These are phyloP conservation scores for Jamesozyma gamospora DNA, from an alignment of 805 yeast species.

Conservation along the genomic window DNA sequence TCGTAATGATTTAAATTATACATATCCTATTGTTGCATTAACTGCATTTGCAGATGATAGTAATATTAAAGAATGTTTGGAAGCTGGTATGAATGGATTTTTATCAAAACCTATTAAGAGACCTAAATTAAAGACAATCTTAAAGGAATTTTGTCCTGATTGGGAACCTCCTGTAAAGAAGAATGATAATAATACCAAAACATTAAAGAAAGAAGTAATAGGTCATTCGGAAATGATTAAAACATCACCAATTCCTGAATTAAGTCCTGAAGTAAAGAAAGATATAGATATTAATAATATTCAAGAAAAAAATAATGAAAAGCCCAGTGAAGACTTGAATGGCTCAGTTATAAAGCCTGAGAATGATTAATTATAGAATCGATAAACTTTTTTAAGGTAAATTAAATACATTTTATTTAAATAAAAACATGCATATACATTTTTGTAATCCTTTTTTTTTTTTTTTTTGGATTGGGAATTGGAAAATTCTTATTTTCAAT, in stretches of 20 bases:
- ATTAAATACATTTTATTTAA: no score
- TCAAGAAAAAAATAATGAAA: neutral
- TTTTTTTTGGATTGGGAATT: no score
- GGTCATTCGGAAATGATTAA: no score
- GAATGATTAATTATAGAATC: no score
- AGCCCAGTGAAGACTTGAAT: neutral
- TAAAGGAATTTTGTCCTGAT: slow-evolving; percentile 26
- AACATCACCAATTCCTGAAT: no score
- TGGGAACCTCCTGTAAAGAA: slow-evolving; percentile 4
- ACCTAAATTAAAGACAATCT: slow-evolving; percentile 50
- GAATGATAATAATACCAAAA: neutral
- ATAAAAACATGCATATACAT: no score
- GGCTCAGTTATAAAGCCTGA: no score
- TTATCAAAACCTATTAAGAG: slow-evolving; percentile 81
- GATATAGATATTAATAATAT: neutral
- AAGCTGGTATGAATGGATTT: slow-evolving; percentile 90
- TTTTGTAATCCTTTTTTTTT: no score
- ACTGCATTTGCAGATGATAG: slow-evolving; percentile 94
- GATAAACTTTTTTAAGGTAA: no score
- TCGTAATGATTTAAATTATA: slow-evolving; percentile 48
- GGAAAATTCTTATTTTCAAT: no score
- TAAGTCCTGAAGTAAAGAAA: no score
- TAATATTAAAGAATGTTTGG: slow-evolving; percentile 74
- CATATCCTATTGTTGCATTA: slow-evolving; percentile 78
- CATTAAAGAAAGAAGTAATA: no score